Conservation (phyloP, 2,329 filamentous ascomycete species). For the Dothideomycetidae sp. region DNA sequence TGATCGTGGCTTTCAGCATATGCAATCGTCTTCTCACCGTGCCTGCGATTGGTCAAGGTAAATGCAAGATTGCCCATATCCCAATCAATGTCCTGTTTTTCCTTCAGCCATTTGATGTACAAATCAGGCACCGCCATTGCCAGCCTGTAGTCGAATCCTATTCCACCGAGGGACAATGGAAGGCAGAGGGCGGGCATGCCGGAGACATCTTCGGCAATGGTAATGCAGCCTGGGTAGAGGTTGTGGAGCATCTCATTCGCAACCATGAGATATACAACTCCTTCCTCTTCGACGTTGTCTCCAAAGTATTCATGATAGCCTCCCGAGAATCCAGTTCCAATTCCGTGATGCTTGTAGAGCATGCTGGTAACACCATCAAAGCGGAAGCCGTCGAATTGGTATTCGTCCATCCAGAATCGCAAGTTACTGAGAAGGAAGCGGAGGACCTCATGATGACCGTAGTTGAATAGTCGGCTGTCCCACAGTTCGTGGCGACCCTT, state of each 20-base stretch:
- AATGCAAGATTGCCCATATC: conserved; percentile 73
- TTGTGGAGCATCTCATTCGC: conserved; percentile 91
- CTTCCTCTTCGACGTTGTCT: conserved; percentile 75
- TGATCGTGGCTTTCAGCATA: conserved; percentile 97
- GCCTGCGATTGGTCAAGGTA: conserved; percentile 80
- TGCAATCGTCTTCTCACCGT: conserved; percentile 96
- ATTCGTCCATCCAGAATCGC: conserved; percentile 98
- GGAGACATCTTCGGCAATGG: conserved; percentile 91
- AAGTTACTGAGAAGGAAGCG: conserved; percentile 93
- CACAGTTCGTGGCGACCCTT: conserved; percentile 84
- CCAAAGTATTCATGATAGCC: conserved; percentile 99
- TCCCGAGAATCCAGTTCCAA: conserved; percentile 93
- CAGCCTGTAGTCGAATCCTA: conserved; percentile 93
- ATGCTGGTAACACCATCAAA: conserved; percentile 98
- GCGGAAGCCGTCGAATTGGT: conserved; percentile 88
- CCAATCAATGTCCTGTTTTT: conserved; percentile 82
- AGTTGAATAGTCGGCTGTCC: conserved; percentile 97
- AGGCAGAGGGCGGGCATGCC: conserved; percentile 97
- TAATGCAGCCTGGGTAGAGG: conserved; percentile 79
- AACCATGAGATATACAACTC: conserved; percentile 85
- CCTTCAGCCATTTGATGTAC: conserved; percentile 98
- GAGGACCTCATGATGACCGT: conserved; percentile 83
- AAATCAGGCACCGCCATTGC: conserved; percentile 97
- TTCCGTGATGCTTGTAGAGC: conserved; percentile 90
- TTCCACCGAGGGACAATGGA: conserved; percentile 68